These are phyloP conservation scores for Decorospora gaudefroyi DNA, from an alignment of 2,329 filamentous ascomycete species.

Conservation along the genomic window DNA sequence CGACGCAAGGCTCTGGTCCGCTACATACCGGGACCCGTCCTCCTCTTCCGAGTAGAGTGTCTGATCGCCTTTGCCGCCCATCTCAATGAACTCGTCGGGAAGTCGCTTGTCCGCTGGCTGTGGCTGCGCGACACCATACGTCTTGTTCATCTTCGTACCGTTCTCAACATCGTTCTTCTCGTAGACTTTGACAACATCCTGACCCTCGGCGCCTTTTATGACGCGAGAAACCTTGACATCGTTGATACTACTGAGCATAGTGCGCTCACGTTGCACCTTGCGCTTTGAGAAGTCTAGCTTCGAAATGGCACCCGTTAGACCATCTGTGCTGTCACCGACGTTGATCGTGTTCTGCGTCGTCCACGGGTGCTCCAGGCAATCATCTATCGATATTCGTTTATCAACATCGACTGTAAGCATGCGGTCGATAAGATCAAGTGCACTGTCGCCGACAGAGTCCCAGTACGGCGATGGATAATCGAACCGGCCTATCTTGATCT, in stretches of 20 bases:
- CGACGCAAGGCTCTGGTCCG: constrained; percentile 21
- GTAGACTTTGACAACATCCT: constrained; percentile 50
- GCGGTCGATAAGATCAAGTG: constrained; percentile 87
- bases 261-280: constrained; percentile 80
- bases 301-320: constrained; percentile 83
- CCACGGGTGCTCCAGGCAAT: constrained; percentile 92
- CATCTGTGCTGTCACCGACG: constrained; percentile 85
- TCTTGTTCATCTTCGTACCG: constrained; percentile 22
- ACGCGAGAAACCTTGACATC: constrained; percentile 67
- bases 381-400: constrained; percentile 82
- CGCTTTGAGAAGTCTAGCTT: constrained; percentile 82
- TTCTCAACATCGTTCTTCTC: constrained; percentile 45
- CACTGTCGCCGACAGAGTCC: constrained; percentile 84
- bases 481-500: constrained; percentile 86
- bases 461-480: constrained; percentile 97
- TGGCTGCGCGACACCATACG: constrained; percentile 56
- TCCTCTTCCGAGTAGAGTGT: constrained; percentile 70
- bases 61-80: constrained; percentile 86
- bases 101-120: constrained; percentile 69
- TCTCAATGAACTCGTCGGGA: constrained; percentile 76
- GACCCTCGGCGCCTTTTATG: constrained; percentile 59
- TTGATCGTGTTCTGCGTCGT: constrained; percentile 62
- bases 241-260: constrained; percentile 80
- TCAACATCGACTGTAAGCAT: constrained; percentile 92
- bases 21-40: constrained; percentile 47